phyloP scores from a whole-genome alignment of 805 yeast species.

The Lipomyces sp. region DNA sequence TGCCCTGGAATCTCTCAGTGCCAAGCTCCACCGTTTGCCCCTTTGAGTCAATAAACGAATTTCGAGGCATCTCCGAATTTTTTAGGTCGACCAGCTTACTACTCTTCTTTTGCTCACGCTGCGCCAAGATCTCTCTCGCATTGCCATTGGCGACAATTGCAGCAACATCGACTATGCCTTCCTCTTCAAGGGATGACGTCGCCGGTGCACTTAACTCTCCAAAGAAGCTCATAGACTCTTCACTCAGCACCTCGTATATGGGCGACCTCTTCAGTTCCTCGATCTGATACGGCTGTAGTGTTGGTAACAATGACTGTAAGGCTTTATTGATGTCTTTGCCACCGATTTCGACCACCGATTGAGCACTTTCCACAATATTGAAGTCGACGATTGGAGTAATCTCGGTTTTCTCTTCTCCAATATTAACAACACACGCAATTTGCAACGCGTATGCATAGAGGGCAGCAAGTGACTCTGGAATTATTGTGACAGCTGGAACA shows the following conservation, averaged over 20 bases:
- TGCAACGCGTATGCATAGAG: conserved; percentile 69
- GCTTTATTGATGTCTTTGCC: conserved; percentile 65
- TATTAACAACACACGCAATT: conserved; percentile 75
- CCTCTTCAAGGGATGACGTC: conserved; percentile 51
- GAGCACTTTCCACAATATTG: conserved; percentile 62
- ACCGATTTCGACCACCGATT: conserved; percentile 59
- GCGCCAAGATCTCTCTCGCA: conserved; percentile 68
- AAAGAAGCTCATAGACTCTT: conserved; percentile 35
- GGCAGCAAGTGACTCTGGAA: conserved; percentile 71
- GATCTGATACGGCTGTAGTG: conserved; percentile 60
- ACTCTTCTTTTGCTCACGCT: conserved; percentile 45
- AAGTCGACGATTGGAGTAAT: conserved; percentile 80
- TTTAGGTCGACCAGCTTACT: conserved; percentile 46
- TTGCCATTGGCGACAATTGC: conserved; percentile 81
- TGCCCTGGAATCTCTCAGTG: conserved; percentile 85
- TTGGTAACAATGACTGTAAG: conserved; percentile 61
- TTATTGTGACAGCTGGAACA: conserved; percentile 69
- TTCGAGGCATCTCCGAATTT: conserved; percentile 75
- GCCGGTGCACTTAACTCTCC: conserved; percentile 58
- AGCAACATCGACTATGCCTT: conserved; percentile 85
- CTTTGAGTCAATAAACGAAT: conserved; percentile 64
- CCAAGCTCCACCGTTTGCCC: conserved; percentile 74
- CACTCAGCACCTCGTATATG: conserved; percentile 76
- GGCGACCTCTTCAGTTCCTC: conserved; percentile 74
- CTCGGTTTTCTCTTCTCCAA: conserved; percentile 77